Evolutionary conservation across 179 eudicot species (phyloP), one percentile per base, ranked within the genome.

Genomic region (Corrigiola litoralis): DNA sequence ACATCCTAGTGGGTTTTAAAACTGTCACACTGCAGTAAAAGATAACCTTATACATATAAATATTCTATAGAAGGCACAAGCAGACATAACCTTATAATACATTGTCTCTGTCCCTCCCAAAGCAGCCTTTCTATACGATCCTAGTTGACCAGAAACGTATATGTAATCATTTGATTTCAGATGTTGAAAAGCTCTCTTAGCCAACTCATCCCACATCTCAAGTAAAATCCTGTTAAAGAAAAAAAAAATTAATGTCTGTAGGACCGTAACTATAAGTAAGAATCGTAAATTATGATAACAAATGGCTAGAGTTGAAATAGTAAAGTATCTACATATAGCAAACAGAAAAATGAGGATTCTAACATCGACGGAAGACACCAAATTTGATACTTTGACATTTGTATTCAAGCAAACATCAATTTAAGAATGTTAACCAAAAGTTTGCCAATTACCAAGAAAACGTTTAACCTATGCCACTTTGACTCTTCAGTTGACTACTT

Each of bases 61-160:
- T 25, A 27, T 12, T 25, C 34, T 51, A 34, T 3, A 46, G 36
- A 66, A 48, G 25, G 48, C 12, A 65, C 16, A 0, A 29, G 37
- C 28, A 58, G 40, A 52, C 38, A 69, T 27, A 49, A 88, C 97
- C 96, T 86, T 58, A 38, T 80, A 81, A 32, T 0, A 17, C 17
- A 56, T 41, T 58, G 8, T 73, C 24, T 71, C 58, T n/a, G 71
- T 58, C 58, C 87, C 86, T 20, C 79, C 48, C 32, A 48, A 63
- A 58, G 47, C 74, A 32, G 16, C 47, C 68, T 68, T 80, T 31
- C 61, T 61, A 61, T 60, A 79, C 49, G 89, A 83, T 45, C 65
- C 67, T 12, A 91, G 73, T 56, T 58, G 69, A 53, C 97, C 96
- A 34, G 91, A 83, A 66, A 91, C 87, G 58, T 83, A 87, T 38